phyloP scores from a whole-genome alignment of 768 basidiomycete genomes.

The Trichaptum fuscoviolaceum region DNA sequence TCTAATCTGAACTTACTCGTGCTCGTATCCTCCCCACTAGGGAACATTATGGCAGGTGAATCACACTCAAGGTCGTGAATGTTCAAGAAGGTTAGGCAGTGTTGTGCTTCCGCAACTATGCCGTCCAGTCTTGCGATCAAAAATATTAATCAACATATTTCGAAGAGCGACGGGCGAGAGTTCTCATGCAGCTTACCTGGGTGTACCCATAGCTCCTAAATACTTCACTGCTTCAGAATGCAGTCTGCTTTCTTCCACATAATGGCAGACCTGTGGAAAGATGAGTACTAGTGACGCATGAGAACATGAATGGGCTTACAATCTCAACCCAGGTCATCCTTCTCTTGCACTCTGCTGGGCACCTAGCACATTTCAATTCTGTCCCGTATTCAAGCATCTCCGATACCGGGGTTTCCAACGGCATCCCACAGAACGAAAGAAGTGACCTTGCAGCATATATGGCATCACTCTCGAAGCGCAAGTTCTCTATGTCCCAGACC shows the following conservation, averaged over 20 bases:
- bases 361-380: neutral
- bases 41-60: neutral
- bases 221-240: neutral
- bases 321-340: neutral
- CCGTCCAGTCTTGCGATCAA: too few species aligned
- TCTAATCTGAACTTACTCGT: neutral
- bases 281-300: neutral
- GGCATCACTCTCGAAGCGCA: neutral
- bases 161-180: too few species aligned
- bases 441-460: neutral
- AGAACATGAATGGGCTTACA: neutral
- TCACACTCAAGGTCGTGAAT: neutral
- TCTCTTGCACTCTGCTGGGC: neutral
- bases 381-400: neutral
- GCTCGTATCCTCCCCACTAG: neutral
- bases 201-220: neutral
- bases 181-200: neutral
- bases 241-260: neutral
- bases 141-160: too few species aligned
- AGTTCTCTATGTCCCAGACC: neutral
- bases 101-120: neutral
- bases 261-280: neutral
- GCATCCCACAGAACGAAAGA: neutral
- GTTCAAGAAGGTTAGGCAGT: neutral
- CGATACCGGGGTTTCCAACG: neutral